Conservation (phyloP, 345 rosid genomes). For the Eucalyptus caleyi region DNA sequence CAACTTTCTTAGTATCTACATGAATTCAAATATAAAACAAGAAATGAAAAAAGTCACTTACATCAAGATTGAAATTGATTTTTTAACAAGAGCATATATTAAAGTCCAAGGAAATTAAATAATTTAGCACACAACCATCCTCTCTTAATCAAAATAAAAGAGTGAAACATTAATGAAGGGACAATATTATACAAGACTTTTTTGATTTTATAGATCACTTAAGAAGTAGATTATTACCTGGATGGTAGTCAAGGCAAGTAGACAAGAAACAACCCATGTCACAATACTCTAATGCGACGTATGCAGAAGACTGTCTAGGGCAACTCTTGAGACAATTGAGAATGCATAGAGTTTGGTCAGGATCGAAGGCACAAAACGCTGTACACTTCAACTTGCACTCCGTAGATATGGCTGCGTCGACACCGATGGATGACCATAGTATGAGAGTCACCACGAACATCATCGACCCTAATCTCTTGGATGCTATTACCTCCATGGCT, state of each 20-base stretch:
- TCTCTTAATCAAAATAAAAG: too few relatives aligned
- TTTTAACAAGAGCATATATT: too few relatives aligned
- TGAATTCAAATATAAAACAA: not conserved
- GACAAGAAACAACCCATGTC: not conserved
- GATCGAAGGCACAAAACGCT: not conserved
- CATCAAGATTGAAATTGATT: too few relatives aligned
- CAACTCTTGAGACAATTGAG: not conserved
- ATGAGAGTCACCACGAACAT: not conserved
- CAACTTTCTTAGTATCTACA: not conserved
- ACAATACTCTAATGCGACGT: too few relatives aligned
- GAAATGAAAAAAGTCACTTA: too few relatives aligned
- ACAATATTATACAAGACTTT: too few relatives aligned
- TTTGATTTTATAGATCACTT: too few relatives aligned
- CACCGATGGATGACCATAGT: not conserved
- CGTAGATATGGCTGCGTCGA: not conserved
- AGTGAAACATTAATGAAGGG: too few relatives aligned
- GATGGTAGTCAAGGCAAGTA: not conserved
- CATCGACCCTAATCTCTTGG: not conserved
- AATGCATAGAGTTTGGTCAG: not conserved
- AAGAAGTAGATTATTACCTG: too few relatives aligned
- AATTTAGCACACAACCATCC: too few relatives aligned
- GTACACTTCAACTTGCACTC: not conserved
- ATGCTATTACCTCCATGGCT: not conserved
- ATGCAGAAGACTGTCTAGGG: not conserved
- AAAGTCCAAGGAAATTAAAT: too few relatives aligned